Conservation (phyloP, 768 basidiomycete species). For the Punctularia strigosozonata region DNA sequence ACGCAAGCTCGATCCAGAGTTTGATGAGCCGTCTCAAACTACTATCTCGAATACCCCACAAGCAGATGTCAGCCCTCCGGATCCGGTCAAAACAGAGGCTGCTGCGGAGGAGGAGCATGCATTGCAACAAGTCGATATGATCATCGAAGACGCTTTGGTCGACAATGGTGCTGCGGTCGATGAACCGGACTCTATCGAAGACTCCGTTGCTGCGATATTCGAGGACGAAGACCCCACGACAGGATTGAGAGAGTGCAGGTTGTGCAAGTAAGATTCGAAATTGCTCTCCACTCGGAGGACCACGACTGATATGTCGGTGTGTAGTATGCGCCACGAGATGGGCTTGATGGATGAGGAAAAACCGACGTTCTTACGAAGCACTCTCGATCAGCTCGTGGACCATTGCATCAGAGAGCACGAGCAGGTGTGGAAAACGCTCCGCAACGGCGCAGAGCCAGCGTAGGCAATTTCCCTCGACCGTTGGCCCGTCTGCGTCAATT, state of each 20-base stretch:
- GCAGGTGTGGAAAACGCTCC: slow-evolving; percentile 29
- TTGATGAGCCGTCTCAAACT: no score
- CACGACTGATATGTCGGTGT: no score
- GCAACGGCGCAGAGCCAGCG: slow-evolving; percentile 1
- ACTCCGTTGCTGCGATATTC: slow-evolving; percentile 27
- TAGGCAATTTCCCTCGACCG: no score
- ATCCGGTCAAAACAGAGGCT: no score
- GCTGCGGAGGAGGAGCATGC: no score
- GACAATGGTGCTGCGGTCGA: slow-evolving; percentile 16
- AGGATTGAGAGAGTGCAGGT: slow-evolving; percentile 16
- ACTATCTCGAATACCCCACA: no score
- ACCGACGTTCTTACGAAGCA: slow-evolving; percentile 23
- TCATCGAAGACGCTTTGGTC: no score
- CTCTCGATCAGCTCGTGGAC: slow-evolving; percentile 29
- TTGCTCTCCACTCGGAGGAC: neutral
- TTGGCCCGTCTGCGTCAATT: no score
- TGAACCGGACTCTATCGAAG: slow-evolving; percentile 27
- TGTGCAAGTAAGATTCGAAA: slow-evolving; percentile 37
- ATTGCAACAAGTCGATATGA: no score
- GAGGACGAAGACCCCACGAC: slow-evolving; percentile 19
- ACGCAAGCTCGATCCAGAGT: no score
- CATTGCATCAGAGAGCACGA: slow-evolving; percentile 41
- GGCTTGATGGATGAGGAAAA: slow-evolving; percentile 21
- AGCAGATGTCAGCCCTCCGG: no score
- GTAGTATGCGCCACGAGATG: no score